Evolutionary conservation across 75 land plant genomes (phyloP).

Genomic region (Cupressus sempervirens): DNA sequence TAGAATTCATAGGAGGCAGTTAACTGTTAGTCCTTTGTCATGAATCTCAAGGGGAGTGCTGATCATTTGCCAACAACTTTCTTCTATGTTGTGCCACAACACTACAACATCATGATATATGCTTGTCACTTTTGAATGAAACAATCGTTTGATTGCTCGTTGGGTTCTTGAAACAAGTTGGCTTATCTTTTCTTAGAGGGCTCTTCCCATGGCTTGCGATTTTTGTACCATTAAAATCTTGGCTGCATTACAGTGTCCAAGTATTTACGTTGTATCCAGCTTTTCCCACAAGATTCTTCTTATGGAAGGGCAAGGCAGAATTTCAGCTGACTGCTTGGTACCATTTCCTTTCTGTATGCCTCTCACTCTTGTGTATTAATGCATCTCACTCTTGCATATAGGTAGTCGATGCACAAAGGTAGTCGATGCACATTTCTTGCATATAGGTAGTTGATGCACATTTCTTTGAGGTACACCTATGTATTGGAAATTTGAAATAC

Average conservation of each 20-base stretch:
- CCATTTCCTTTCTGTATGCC: not conserved
- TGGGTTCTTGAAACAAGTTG: not conserved
- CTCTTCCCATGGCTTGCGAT: not conserved
- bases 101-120: not conserved
- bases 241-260: no score
- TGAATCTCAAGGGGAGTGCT: no score
- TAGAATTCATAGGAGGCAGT: no score
- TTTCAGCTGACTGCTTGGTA: not conserved
- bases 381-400: not conserved
- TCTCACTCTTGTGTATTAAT: not conserved
- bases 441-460: no score
- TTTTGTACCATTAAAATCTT: no score
- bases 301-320: not conserved
- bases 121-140: not conserved
- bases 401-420: no score
- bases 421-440: no score
- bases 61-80: no score
- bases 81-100: not conserved
- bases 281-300: not conserved
- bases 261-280: not conserved
- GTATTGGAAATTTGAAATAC: no score
- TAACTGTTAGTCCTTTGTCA: no score
- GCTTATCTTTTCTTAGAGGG: not conserved
- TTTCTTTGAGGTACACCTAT: no score
- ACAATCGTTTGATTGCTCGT: not conserved